These are phyloP conservation scores for Scheffersomyces stambukii DNA, from an alignment of 1,139 yeast genomes.

Conservation along the genomic window DNA sequence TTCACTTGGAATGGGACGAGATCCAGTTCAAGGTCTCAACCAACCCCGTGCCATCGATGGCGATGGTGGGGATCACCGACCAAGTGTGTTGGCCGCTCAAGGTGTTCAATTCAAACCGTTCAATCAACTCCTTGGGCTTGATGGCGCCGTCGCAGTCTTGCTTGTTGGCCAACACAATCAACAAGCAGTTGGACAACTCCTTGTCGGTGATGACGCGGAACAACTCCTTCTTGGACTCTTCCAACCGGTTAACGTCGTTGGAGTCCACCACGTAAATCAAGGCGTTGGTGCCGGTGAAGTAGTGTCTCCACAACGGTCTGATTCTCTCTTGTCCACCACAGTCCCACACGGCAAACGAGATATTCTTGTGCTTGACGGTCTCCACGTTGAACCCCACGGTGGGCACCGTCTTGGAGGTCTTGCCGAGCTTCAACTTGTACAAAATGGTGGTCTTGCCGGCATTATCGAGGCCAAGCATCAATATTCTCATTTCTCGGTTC, in stretches of 20 bases:
- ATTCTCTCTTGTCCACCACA: conserved; percentile 94
- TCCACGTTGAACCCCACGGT: conserved; percentile 95
- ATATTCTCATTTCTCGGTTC: conserved; percentile 67
- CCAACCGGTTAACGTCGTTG: conserved; percentile 65
- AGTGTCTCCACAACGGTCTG: conserved; percentile 92
- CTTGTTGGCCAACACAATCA: conserved; percentile 86
- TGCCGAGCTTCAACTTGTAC: conserved; percentile 69
- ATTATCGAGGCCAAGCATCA: conserved; percentile 89
- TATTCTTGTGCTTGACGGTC: conserved; percentile 82
- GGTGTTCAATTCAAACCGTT: conserved; percentile 50
- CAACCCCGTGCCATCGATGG: conserved; percentile 71
- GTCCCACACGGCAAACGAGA: conserved; percentile 93
- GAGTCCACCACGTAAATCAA: conserved; percentile 88
- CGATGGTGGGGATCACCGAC: conserved; percentile 76
- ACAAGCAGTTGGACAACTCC: conserved; percentile 73
- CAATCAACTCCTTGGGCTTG: conserved; percentile 64
- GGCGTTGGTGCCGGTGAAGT: conserved; percentile 93
- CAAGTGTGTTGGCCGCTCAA: conserved; percentile 58
- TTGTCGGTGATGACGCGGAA: conserved; percentile 73
- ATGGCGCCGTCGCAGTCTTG: conserved; percentile 70
- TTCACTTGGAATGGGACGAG: conserved; percentile 51
- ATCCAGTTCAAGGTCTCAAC: conserved; percentile 76
- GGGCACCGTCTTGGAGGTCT: conserved; percentile 79
- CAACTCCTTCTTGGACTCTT: conserved; percentile 75
- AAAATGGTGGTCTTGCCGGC: conserved; percentile 87